Percentiles rank a stretch among this genome's conserved stretches.
Conservation (phyloP, 2,329 filamentous ascomycete species). For the Arthroderma uncinatum region DNA sequence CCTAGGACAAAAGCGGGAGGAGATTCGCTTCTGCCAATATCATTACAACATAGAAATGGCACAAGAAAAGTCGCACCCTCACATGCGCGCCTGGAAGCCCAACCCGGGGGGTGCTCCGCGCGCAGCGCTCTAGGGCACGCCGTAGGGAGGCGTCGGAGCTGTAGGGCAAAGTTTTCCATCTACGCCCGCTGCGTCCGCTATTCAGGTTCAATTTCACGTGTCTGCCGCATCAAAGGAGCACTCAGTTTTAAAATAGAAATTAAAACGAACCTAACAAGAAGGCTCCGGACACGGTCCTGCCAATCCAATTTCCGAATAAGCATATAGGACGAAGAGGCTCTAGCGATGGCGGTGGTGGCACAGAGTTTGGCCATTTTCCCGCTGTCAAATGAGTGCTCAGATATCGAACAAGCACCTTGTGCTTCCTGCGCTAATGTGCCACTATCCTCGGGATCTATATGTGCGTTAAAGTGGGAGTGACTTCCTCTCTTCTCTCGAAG, state of each 20-base stretch:
- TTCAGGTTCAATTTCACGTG: background rate
- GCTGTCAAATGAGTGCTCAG: conserved; percentile 4
- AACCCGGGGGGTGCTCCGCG: background rate
- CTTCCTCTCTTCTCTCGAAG: background rate
- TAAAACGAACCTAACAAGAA: background rate
- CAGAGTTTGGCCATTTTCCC: conserved; percentile 3
- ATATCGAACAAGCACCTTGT: background rate
- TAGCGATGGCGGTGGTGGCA: background rate
- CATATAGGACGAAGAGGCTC: background rate
- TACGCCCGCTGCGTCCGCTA: background rate
- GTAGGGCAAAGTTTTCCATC: background rate
- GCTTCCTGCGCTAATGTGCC: conserved; percentile 1
- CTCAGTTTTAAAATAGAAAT: background rate
- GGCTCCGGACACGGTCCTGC: background rate
- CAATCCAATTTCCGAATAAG: conserved; percentile 4
- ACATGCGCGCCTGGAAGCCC: background rate
- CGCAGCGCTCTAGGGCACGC: background rate
- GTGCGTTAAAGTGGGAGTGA: background rate
- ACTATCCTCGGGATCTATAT: conserved; percentile 5
- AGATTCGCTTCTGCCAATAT: background rate
- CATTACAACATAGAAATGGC: conserved; percentile 6
- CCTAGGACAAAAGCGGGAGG: conserved; percentile 7
- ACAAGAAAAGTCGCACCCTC: no score
- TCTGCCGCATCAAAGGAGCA: background rate
- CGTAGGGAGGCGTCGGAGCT: background rate